These are phyloP conservation scores for Letharia columbiana DNA, from an alignment of 495 filamentous ascomycete species.

Conservation along the genomic window DNA sequence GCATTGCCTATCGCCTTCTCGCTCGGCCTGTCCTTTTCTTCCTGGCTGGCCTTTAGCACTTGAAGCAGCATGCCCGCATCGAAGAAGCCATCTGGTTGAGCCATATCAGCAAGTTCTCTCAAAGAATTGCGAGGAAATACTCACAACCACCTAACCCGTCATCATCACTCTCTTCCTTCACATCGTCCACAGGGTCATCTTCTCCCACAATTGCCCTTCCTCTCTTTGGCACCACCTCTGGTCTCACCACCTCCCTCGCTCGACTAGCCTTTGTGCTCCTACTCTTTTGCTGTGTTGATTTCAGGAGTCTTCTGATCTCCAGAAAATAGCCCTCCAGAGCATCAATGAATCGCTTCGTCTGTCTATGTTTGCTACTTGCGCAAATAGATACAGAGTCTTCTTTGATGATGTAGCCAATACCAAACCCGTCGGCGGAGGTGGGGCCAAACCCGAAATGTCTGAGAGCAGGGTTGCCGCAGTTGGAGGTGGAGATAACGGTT, in stretches of 20 bases:
- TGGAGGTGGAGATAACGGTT: constrained; percentile 92
- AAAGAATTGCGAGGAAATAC: constrained; percentile 33
- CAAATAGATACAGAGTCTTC: constrained; percentile 89
- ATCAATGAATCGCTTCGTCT: constrained; percentile 84
- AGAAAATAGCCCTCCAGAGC: constrained; percentile 81
- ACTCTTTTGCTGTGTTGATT: constrained; percentile 52
- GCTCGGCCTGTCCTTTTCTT: constrained; percentile 40
- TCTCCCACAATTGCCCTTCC: constrained; percentile 42
- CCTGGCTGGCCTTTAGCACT: constrained; percentile 61
- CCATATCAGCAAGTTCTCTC: constrained; percentile 24
- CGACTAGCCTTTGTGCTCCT: constrained; percentile 48
- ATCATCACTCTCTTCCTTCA: constrained; percentile 64
- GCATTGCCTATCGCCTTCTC: constrained; percentile 34
- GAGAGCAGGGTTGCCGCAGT: constrained; percentile 96
- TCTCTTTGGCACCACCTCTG: constrained; percentile 34
- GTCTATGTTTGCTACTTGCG: constrained; percentile 81
- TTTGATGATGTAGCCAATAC: constrained; percentile 99
- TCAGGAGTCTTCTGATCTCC: constrained; percentile 77
- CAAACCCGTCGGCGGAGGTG: constrained; percentile 88
- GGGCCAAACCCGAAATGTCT: constrained; percentile 96
- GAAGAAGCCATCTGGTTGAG: constrained; percentile 76
- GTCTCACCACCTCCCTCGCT: constrained; percentile 57
- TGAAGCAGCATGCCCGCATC: constrained; percentile 89
- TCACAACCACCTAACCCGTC: constrained; percentile 90
- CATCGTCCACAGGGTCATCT: constrained; percentile 46